Evolutionary conservation across 2,329 filamentous ascomycete species (phyloP), one percentile per base, ranked within the genome.

Genomic region (Fusarium sp.): DNA sequence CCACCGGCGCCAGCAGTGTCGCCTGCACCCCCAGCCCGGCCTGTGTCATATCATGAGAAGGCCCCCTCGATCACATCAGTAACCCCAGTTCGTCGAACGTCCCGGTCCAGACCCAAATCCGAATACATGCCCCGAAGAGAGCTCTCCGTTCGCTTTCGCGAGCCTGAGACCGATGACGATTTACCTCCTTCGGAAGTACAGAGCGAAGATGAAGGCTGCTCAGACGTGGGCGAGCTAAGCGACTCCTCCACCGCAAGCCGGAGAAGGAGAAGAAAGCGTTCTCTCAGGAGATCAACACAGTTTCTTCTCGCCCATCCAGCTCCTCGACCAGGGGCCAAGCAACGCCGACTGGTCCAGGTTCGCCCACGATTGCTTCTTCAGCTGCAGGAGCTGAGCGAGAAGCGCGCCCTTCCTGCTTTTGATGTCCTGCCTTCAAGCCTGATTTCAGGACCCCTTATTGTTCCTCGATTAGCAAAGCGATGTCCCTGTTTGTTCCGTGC

Each of bases 401-500:
- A 85, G 18, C 89, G 93, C 27, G 92, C 92, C 0, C 87, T 87
- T 61, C 93, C 93, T 1, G 88, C 90, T 5, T 91, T 94, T 73
- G 93, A 96, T 75, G 89, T 94, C n/a, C 88, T 95, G 47, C 92
- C 93, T 0, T 90, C 91, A 2, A 89, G 89, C n/a, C 85, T 89
- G 16, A 84, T 92, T 45, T 84, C 88, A 54, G 83, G 88, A 69
- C 84, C 87, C 62, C 86, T 87, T 73, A 90, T 90, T 66, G 87
- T 91, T 25, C 88, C 91, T 7, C 86, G 87, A 20, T 82, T 93
- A 27, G 85, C 88, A 3, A 89, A 90, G 77, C 87, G 87, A 8
- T 92, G 92, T 71, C 90, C 92, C 1, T 88, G 89, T 8, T 86
- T 93, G 58, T 92, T 93, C 76, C 87, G 88, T 62, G 88, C 88